These are phyloP conservation scores for Tritrichomonas foetus DNA, from an alignment of 208 protist species.

Conservation along the genomic window DNA sequence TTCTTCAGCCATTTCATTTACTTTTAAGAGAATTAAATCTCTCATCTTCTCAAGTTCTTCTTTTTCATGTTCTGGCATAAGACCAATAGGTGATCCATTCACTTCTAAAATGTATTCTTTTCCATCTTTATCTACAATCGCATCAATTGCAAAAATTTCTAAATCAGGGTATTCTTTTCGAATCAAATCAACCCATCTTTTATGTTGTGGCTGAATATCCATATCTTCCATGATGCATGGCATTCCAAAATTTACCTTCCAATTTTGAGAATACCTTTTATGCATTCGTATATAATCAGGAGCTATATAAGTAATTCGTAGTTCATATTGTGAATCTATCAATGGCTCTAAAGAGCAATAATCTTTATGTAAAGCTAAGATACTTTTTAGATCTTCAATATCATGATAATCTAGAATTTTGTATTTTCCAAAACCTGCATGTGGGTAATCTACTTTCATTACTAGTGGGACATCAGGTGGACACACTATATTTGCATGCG, in stretches of 20 bases:
- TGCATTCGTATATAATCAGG: background rate
- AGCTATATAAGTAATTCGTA: constrained; percentile 49
- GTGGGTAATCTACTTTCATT: background rate
- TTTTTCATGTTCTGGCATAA: constrained; percentile 42
- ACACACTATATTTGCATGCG: background rate
- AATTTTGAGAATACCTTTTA: background rate
- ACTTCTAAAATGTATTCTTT: constrained; percentile 52
- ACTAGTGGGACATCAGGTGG: background rate
- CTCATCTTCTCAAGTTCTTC: constrained; percentile 40
- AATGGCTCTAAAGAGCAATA: constrained; percentile 47
- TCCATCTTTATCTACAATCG: constrained; percentile 47
- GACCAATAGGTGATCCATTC: constrained; percentile 49
- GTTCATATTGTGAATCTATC: constrained; percentile 50
- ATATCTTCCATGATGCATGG: constrained; percentile 39
- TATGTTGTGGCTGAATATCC: constrained; percentile 38
- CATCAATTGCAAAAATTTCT: constrained; percentile 51
- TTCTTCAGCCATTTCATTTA: background rate
- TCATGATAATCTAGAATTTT: constrained; percentile 44
- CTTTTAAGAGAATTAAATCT: background rate
- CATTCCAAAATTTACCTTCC: constrained; percentile 39
- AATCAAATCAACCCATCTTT: constrained; percentile 50
- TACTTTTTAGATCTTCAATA: constrained; percentile 44
- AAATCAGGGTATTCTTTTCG: constrained; percentile 45
- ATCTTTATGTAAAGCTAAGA: constrained; percentile 47
- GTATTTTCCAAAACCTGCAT: constrained; percentile 50